Evolutionary conservation across 2,329 filamentous ascomycete species (phyloP), one percentile per base, ranked within the genome.

Genomic region (Colletotrichum liaoningense): DNA sequence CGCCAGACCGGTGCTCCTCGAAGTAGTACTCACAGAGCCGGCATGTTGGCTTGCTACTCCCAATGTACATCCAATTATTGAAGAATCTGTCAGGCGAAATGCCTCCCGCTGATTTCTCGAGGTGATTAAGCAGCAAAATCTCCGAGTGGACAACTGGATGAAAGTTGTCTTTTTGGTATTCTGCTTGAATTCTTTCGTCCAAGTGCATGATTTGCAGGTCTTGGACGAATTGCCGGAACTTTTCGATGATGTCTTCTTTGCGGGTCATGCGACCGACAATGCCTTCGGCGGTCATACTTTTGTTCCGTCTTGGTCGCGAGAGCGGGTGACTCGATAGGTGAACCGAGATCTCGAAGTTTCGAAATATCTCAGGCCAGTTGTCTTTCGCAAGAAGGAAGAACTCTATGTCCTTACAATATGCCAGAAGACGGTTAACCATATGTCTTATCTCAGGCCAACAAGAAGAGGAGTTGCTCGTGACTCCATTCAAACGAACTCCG

Each of bases 41-140:
- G 55, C 84, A 86, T 0, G 82, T 80, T 0, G 83, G 83, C 75
- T 86, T 86, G 76, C 83, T 84, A 22, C 77, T 78, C 0, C 83
- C 84, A 19, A 86, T 83, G 69, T 84, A 85, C 16, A 72, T 77
- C 70, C 78, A 80, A 9, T 76, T 74, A 0, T 72, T 38, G 71
- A 83, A 85, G 77, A 84, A 86, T 12, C 67, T n/a, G 0, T 16
- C 12, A 11, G 70, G 59, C 0, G 46, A 22, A 4, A 54, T 24
- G 2, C 28, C 24, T 6, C 38, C 55, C 5, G 19, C 42, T 46
- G 69, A 46, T 30, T 59, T 49, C 11, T 46, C 68, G 5, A 70
- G 55, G 22, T 19, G 2, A 9, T 69, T 38, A 12, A 73, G 62
- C 1, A 71, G 62, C 0, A 81, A 70, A 0, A 83, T 67, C 52